phyloP scores from a whole-genome alignment of 169 alveolate species.

The Plasmodium yoelii region DNA sequence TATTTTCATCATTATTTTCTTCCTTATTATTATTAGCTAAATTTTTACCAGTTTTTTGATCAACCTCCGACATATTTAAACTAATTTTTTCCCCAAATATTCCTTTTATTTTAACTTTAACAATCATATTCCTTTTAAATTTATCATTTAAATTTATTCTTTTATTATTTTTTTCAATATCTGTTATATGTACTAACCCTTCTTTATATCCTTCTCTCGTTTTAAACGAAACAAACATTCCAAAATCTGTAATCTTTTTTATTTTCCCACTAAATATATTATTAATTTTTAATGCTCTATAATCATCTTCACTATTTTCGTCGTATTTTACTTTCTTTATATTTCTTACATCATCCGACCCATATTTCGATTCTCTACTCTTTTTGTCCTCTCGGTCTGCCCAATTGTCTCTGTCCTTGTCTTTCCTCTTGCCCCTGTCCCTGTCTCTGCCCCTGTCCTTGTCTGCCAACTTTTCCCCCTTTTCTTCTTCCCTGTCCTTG shows the following conservation, averaged over 20 bases:
- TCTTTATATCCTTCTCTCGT: conserved; percentile 81
- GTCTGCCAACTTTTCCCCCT: too few species aligned
- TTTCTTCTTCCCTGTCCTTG: too few species aligned
- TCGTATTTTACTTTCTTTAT: too few species aligned
- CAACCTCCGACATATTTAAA: conserved; percentile 88
- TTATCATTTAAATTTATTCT: conserved; percentile 64
- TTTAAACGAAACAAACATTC: conserved; percentile 84
- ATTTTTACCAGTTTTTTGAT: conserved; percentile 86
- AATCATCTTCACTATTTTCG: neutral
- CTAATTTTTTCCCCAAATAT: conserved; percentile 80
- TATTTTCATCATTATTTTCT: neutral
- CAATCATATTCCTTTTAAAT: conserved; percentile 72
- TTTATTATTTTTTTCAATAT: conserved; percentile 72
- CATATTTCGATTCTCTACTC: too few species aligned
- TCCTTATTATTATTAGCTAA: conserved; percentile 18
- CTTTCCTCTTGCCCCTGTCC: too few species aligned
- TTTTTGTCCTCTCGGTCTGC: too few species aligned
- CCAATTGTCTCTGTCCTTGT: too few species aligned
- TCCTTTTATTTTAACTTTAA: conserved; percentile 75
- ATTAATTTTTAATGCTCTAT: conserved; percentile 6
- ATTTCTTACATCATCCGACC: too few species aligned
- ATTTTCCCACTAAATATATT: conserved; percentile 83
- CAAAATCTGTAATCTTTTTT: conserved; percentile 82
- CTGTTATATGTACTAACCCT: conserved; percentile 88
- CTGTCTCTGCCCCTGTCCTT: too few species aligned